Conservation (phyloP, 106 monocot genomes). For the Phalaenopsis aphrodite region DNA sequence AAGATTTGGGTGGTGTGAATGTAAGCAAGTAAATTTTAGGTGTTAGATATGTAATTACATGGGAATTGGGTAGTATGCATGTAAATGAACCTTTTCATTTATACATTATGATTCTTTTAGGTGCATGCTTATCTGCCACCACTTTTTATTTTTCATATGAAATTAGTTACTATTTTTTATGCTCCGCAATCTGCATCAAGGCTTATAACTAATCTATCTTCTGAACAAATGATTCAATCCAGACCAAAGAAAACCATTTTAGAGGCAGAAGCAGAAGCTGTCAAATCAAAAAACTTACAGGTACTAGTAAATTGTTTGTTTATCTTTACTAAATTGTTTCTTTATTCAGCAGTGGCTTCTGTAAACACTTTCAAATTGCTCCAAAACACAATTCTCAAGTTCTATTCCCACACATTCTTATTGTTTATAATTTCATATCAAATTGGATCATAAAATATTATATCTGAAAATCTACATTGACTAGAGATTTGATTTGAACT, state of each 20-base stretch:
- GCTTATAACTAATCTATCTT: background rate
- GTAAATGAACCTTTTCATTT: background rate
- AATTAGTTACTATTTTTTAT: background rate
- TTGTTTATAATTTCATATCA: background rate
- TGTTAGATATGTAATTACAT: too few species aligned
- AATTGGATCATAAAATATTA: background rate
- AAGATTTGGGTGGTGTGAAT: too few species aligned
- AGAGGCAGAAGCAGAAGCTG: constrained; percentile 83
- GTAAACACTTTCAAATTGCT: background rate
- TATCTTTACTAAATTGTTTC: background rate
- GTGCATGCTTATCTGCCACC: background rate
- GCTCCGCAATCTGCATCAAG: constrained; percentile 10
- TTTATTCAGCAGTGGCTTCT: background rate
- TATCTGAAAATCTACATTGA: background rate
- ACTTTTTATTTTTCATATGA: background rate
- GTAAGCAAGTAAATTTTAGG: too few species aligned
- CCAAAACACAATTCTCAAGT: background rate
- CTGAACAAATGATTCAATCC: constrained; percentile 11
- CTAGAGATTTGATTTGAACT: background rate
- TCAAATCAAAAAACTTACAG: constrained; percentile 54
- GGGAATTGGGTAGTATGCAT: too few species aligned
- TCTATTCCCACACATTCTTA: background rate
- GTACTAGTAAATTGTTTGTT: constrained; percentile 24
- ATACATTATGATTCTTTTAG: background rate
- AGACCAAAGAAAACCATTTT: constrained; percentile 96